These are phyloP conservation scores for Xylaria polymorpha DNA, from an alignment of 2,329 filamentous ascomycete species.

Conservation along the genomic window DNA sequence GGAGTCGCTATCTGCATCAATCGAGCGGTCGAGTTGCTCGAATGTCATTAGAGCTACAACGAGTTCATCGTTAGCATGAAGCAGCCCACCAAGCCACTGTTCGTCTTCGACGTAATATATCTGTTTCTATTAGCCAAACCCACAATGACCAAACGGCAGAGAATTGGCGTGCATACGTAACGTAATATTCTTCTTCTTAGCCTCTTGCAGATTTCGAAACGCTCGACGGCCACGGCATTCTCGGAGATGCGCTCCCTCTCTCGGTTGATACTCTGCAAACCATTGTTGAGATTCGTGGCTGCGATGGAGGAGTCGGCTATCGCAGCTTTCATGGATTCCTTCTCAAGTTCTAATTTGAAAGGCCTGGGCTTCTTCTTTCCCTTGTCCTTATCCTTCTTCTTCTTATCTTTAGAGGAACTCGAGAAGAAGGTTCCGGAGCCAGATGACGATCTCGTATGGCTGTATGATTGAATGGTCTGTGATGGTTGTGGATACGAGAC, in stretches of 20 bases:
- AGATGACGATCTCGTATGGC: conserved; percentile 51
- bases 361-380: conserved; percentile 66
- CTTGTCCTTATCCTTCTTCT: conserved; percentile 59
- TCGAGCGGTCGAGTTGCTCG: conserved; percentile 89
- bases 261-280: conserved; percentile 88
- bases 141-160: not conserved
- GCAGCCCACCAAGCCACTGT: conserved; percentile 88
- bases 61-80: conserved; percentile 96
- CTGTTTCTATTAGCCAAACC: conserved; percentile 53
- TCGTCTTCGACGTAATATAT: conserved; percentile 93
- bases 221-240: conserved; percentile 77
- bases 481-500: conserved; percentile 45
- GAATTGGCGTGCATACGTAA: conserved; percentile 66
- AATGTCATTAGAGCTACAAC: conserved; percentile 93
- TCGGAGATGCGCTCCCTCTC: conserved; percentile 89
- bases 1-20: conserved; percentile 79
- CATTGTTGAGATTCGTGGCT: conserved; percentile 89
- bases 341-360: conserved; percentile 89
- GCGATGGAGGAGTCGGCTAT: conserved; percentile 91
- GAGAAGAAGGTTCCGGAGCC: conserved; percentile 55
- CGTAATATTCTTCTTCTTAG: conserved; percentile 86
- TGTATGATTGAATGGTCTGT: conserved; percentile 54
- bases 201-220: conserved; percentile 88
- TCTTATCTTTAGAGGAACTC: conserved; percentile 61
- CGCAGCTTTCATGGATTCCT: conserved; percentile 85